phyloP scores from a whole-genome alignment of 1,284 basidiomycete genomes.

The Wallemia hederae region DNA sequence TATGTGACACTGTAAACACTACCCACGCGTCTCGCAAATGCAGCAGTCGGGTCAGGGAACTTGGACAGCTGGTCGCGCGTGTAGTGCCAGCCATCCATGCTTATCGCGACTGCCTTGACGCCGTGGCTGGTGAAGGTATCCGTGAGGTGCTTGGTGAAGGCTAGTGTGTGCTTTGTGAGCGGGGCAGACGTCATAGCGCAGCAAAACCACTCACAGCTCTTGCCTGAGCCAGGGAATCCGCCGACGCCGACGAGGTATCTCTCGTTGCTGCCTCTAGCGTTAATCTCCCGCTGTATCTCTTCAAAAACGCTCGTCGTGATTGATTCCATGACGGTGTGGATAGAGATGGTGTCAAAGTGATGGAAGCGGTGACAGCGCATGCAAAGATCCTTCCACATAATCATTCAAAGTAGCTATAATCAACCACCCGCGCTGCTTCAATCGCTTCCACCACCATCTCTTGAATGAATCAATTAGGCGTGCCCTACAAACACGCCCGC shows the following conservation, averaged over 20 bases:
- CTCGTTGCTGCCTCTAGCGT: neutral
- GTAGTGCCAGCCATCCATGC: slow-evolving; percentile 58
- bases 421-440: too few relatives aligned
- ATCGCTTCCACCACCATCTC: neutral
- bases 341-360: too few relatives aligned
- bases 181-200: too few relatives aligned
- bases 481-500: neutral
- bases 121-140: neutral
- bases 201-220: neutral
- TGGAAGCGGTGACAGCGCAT: too few relatives aligned
- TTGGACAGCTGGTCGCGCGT: slow-evolving; percentile 23
- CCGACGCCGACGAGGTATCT: neutral
- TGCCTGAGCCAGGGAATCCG: neutral
- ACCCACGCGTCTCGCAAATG: neutral
- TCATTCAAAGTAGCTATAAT: too few relatives aligned
- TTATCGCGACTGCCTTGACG: slow-evolving; percentile 26
- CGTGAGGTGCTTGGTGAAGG: neutral
- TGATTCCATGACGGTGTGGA: too few relatives aligned
- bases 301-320: neutral
- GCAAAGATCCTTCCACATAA: too few relatives aligned
- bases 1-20: neutral
- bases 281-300: neutral
- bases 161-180: neutral
- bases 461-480: neutral
- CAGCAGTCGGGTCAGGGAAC: slow-evolving; percentile 19